phyloP scores from a whole-genome alignment of 352 stramenopile genomes.

The Phytophthora pinifolia region DNA sequence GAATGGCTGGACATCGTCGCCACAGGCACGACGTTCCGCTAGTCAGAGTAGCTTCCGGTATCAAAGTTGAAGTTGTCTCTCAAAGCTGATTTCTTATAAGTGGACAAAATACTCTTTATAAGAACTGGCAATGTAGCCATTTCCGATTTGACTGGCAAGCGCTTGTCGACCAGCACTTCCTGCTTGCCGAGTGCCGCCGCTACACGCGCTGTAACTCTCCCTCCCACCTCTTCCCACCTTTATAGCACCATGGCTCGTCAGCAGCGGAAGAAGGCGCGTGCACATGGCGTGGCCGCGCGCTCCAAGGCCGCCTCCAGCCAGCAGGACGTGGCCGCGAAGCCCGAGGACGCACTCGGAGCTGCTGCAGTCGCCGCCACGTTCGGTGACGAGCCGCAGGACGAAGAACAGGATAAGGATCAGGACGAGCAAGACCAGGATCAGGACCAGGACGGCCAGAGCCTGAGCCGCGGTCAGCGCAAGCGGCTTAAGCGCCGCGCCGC shows the following conservation, averaged over 20 bases:
- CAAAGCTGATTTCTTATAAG: too few relatives aligned
- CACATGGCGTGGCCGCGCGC: slow-evolving; percentile 52
- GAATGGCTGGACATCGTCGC: slow-evolving; percentile 32
- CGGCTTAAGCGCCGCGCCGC: slow-evolving; percentile 76
- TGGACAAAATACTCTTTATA: too few relatives aligned
- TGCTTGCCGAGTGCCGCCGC: background rate
- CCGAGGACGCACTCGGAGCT: slow-evolving; percentile 36
- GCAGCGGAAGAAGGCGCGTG: slow-evolving; percentile 58
- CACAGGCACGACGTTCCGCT: slow-evolving; percentile 17
- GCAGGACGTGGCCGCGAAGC: slow-evolving; percentile 10
- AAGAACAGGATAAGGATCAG: slow-evolving; percentile 40
- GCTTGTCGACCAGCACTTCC: background rate
- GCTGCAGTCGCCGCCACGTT: slow-evolving; percentile 71
- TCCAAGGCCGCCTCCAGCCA: slow-evolving; percentile 36
- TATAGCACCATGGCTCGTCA: slow-evolving; percentile 44
- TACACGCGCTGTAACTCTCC: background rate
- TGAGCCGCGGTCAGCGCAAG: slow-evolving; percentile 85
- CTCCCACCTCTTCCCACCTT: background rate
- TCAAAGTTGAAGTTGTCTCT: too few relatives aligned
- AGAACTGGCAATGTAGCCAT: too few relatives aligned
- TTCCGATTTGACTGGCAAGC: slow-evolving; percentile 1
- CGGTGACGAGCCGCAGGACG: slow-evolving; percentile 31
- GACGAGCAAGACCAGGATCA: slow-evolving; percentile 10
- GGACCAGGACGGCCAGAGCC: slow-evolving; percentile 27
- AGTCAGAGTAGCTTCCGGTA: background rate